Percentiles rank a stretch among this genome's conserved stretches.
Conservation (phyloP, 306 rosid species). For the Castanopsis chinensis region DNA sequence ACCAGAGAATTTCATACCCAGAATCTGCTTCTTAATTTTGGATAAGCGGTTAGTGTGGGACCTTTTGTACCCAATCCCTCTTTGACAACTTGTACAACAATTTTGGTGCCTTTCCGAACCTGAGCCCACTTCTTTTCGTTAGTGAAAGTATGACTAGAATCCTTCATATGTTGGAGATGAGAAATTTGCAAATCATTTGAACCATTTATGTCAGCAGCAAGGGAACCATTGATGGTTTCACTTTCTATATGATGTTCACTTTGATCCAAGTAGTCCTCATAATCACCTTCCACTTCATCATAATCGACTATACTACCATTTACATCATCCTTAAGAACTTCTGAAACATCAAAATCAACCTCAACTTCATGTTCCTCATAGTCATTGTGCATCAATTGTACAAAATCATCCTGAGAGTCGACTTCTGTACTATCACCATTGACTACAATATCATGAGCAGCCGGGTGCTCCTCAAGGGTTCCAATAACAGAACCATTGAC, state of each 20-base stretch:
- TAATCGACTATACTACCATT: slow-evolving; percentile 57
- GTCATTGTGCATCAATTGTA: slow-evolving; percentile 47
- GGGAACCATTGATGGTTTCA: slow-evolving; percentile 35
- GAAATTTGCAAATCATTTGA: slow-evolving; percentile 44
- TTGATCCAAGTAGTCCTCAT: slow-evolving; percentile 62
- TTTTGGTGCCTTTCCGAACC: slow-evolving; percentile 89
- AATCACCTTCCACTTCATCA: slow-evolving; percentile 64
- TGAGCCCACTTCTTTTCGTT: slow-evolving; percentile 65
- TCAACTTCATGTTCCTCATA: slow-evolving; percentile 68
- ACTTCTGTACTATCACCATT: slow-evolving; percentile 37
- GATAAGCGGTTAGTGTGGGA: slow-evolving; percentile 82
- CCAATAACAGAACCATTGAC: slow-evolving; percentile 25
- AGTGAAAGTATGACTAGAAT: slow-evolving; percentile 18
- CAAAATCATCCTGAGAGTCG: slow-evolving; percentile 43
- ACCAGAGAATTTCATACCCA: slow-evolving; percentile 55
- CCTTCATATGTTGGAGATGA: slow-evolving; percentile 48
- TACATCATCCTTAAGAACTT: slow-evolving; percentile 52
- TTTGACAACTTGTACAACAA: slow-evolving; percentile 92
- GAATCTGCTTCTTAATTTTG: slow-evolving; percentile 90
- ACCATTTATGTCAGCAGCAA: slow-evolving; percentile 42
- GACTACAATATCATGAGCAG: slow-evolving; percentile 28
- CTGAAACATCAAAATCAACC: slow-evolving; percentile 68
- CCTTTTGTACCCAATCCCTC: slow-evolving; percentile 94
- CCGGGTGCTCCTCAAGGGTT: slow-evolving; percentile 20
- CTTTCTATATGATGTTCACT: slow-evolving; percentile 50